Evolutionary conservation across 2,329 filamentous ascomycete genomes (phyloP).

Genomic region (Aspergillus caelatus): DNA sequence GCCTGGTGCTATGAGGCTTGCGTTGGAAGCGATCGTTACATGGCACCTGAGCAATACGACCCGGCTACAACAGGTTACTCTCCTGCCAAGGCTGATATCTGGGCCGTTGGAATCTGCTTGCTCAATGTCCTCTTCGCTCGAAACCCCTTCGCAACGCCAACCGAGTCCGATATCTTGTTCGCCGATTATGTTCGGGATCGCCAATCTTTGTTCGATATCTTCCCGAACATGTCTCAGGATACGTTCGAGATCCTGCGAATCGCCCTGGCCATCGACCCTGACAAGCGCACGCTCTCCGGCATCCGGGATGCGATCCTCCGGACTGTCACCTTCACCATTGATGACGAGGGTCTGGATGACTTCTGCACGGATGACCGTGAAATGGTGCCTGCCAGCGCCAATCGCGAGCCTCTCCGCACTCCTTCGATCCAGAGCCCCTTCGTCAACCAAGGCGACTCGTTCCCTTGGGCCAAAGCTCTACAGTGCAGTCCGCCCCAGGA

Average conservation of each 20-base stretch:
- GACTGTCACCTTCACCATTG: slow-evolving; percentile 87
- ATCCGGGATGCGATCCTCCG: slow-evolving; percentile 77
- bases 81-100: slow-evolving; percentile 89
- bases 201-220: slow-evolving; percentile 96
- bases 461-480: slow-evolving; percentile 92
- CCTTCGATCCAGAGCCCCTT: slow-evolving; percentile 90
- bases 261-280: slow-evolving; percentile 88
- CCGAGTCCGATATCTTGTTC: slow-evolving; percentile 88
- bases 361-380: slow-evolving; percentile 85
- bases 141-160: slow-evolving; percentile 92
- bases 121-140: slow-evolving; percentile 95
- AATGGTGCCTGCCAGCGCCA: slow-evolving; percentile 75
- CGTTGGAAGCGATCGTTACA: slow-evolving; percentile 97
- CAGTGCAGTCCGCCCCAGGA: slow-evolving; percentile 72
- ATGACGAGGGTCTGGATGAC: slow-evolving; percentile 88
- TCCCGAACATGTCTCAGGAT: slow-evolving; percentile 97
- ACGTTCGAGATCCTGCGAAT: slow-evolving; percentile 91
- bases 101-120: slow-evolving; percentile 95
- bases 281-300: slow-evolving; percentile 78
- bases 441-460: slow-evolving; percentile 73
- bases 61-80: slow-evolving; percentile 85
- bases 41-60: slow-evolving; percentile 98
- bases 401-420: slow-evolving; percentile 92
- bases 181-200: slow-evolving; percentile 91
- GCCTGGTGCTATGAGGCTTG: slow-evolving; percentile 89